phyloP scores from a whole-genome alignment of 768 basidiomycete genomes.

The Polyporus arcularius region DNA sequence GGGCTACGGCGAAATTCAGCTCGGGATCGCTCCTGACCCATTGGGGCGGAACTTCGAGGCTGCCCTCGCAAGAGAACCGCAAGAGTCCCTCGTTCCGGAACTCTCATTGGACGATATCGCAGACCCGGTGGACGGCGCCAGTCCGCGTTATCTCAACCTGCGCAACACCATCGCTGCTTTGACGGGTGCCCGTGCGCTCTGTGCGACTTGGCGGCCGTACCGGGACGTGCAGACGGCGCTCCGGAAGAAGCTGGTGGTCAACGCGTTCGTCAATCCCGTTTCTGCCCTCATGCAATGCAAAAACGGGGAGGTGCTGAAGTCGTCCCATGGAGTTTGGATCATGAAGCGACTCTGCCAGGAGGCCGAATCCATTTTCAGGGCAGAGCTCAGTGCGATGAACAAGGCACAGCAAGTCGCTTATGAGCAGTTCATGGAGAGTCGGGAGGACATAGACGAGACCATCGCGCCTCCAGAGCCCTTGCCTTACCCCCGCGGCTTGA shows the following conservation, averaged over 20 bases:
- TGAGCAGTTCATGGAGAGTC: constrained; percentile 20
- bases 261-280: constrained; percentile 82
- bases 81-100: constrained; percentile 33
- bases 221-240: constrained; percentile 66
- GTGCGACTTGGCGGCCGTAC: constrained; percentile 65
- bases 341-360: constrained; percentile 66
- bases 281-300: constrained; percentile 78
- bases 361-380: constrained; percentile 63
- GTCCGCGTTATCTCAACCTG: constrained; percentile 56
- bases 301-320: constrained; percentile 72
- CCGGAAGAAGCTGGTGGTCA: constrained; percentile 80
- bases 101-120: constrained; percentile 58
- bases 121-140: constrained; percentile 24
- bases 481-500: constrained; percentile 50
- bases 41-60: constrained; percentile 64
- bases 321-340: constrained; percentile 45
- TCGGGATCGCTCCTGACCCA: constrained; percentile 77
- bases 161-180: constrained; percentile 71
- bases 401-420: constrained; percentile 19
- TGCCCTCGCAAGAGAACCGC: constrained; percentile 32
- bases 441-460: constrained; percentile 14
- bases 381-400: constrained; percentile 40
- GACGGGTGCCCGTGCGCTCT: constrained; percentile 53
- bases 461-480: constrained; percentile 24
- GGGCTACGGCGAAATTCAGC: constrained; percentile 69